Evolutionary conservation across 106 monocot genomes (phyloP).

Genomic region (Amphibolis antarctica): DNA sequence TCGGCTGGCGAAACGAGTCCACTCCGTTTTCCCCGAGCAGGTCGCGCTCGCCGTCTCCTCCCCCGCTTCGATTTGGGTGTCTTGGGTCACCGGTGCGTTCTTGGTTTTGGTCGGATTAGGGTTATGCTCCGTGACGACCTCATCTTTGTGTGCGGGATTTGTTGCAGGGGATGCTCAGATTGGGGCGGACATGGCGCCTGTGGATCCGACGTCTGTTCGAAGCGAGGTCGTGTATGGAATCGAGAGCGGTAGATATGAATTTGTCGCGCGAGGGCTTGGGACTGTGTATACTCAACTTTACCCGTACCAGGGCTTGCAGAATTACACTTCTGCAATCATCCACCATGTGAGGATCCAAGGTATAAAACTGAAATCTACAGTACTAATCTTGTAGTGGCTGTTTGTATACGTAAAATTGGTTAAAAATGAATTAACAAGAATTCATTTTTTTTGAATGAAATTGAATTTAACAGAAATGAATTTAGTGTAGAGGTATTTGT

Average conservation of each 20-base stretch:
- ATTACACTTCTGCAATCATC: constrained; percentile 82
- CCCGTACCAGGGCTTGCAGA: constrained; percentile 57
- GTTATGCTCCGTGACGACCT: background rate
- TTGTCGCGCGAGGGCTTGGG: constrained; percentile 23
- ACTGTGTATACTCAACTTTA: constrained; percentile 71
- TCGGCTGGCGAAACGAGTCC: constrained; percentile 38
- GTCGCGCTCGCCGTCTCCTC: constrained; percentile 69
- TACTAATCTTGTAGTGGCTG: background rate
- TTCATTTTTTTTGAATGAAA: no score
- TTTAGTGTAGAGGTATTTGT: no score
- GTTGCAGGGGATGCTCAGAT: constrained; percentile 57
- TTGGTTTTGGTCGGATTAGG: no score
- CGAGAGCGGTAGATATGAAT: constrained; percentile 31
- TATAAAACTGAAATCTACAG: background rate
- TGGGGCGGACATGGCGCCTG: constrained; percentile 33
- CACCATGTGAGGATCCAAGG: constrained; percentile 65
- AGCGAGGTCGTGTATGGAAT: constrained; percentile 77
- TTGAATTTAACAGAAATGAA: no score
- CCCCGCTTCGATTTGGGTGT: constrained; percentile 65
- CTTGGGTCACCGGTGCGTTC: constrained; percentile 70
- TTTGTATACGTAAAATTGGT: no score
- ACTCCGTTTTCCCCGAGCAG: constrained; percentile 53
- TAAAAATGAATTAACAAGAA: no score
- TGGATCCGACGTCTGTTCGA: constrained; percentile 32
- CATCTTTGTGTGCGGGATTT: no score